A percentile compares a stretch with the other conserved stretches of the same genome.
These are phyloP conservation scores for Torulaspora maleeae DNA, from an alignment of 805 yeast genomes.

Conservation along the genomic window DNA sequence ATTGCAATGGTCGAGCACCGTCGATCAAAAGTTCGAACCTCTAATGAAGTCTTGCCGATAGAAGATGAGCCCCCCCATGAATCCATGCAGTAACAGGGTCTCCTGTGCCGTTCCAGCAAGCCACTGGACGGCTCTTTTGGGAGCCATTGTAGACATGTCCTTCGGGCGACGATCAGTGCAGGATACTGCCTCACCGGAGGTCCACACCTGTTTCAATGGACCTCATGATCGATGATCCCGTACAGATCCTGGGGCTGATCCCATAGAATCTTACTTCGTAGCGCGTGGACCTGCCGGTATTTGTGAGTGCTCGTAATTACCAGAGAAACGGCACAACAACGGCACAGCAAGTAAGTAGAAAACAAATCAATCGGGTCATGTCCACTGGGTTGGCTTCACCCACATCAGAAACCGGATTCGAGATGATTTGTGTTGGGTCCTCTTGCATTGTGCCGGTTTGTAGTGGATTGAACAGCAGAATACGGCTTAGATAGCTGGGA, in stretches of 20 bases:
- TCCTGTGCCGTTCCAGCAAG: too few species aligned
- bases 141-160: not conserved
- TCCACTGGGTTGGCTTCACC: slow-evolving; percentile 28
- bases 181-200: not conserved
- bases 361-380: slow-evolving; percentile 14
- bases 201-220: not conserved
- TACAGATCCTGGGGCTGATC: not conserved
- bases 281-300: not conserved
- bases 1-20: slow-evolving; percentile 6
- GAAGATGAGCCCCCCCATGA: not conserved
- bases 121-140: not conserved
- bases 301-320: not conserved
- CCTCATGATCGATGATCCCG: not conserved
- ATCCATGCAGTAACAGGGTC: not conserved
- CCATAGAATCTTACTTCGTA: not conserved
- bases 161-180: not conserved
- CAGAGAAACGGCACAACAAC: slow-evolving; percentile 12
- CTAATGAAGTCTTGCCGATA: not conserved
- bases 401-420: slow-evolving; percentile 18
- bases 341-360: slow-evolving; percentile 12
- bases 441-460: not conserved
- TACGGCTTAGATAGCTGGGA: not conserved
- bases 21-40: not conserved
- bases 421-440: slow-evolving; percentile 13
- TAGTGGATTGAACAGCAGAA: not conserved